Evolutionary conservation across 805 yeast genomes (phyloP).

Genomic region (Lachancea waltii): DNA sequence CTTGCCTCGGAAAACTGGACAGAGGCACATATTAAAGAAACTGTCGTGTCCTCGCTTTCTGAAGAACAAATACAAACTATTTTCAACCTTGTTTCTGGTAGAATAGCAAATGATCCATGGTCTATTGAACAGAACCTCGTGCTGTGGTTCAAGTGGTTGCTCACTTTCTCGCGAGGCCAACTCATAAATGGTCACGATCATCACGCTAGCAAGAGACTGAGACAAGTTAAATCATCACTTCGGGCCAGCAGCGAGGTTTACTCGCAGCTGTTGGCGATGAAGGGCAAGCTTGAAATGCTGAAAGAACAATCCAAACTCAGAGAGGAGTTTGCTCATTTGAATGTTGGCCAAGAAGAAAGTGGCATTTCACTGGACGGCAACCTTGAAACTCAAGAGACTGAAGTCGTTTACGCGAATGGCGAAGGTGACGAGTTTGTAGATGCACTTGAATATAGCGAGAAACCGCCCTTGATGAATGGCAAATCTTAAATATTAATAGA

Average conservation of each 20-base stretch:
- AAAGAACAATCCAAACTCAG: constrained; percentile 71
- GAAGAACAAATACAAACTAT: constrained; percentile 38
- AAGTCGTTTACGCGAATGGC: constrained; percentile 37
- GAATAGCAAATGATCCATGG: constrained; percentile 36
- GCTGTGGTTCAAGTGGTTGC: constrained; percentile 74
- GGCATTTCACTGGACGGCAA: constrained; percentile 25
- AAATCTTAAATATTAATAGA: neutral
- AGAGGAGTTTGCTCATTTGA: constrained; percentile 38
- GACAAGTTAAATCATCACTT: constrained; percentile 51
- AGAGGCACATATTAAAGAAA: constrained; percentile 24
- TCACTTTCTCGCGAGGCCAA: constrained; percentile 55
- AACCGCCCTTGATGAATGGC: neutral
- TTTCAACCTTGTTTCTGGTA: constrained; percentile 41
- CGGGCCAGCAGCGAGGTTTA: constrained; percentile 51
- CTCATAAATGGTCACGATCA: constrained; percentile 15
- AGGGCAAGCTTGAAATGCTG: constrained; percentile 78
- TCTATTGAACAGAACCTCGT: constrained; percentile 1
- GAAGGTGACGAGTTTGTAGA: constrained; percentile 41
- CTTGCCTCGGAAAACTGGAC: constrained; percentile 24
- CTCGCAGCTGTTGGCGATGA: constrained; percentile 67
- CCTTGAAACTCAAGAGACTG: constrained; percentile 32
- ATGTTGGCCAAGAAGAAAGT: constrained; percentile 26
- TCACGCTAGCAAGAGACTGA: constrained; percentile 37
- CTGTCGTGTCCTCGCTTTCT: constrained; percentile 34
- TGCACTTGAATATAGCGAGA: constrained; percentile 28